Conservation (phyloP, 2,329 filamentous ascomycete genomes). For the Drechslera avenae region DNA sequence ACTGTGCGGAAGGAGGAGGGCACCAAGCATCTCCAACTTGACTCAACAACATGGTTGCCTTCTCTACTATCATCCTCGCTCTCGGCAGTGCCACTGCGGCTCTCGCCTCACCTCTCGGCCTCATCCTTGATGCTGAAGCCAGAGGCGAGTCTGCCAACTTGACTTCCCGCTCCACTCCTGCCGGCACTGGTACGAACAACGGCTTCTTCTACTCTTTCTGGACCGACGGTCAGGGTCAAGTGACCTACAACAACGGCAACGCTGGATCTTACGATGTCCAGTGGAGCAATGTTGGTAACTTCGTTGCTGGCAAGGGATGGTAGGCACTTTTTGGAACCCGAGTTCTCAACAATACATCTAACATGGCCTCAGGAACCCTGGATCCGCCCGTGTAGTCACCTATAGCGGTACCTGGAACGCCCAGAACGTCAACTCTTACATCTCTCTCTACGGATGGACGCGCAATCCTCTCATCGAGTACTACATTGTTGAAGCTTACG, state of each 20-base stretch:
- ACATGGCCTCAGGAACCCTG: conserved; percentile 49
- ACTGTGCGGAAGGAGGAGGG: neutral
- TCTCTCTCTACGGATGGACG: conserved; percentile 65
- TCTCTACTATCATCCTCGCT: conserved; percentile 37
- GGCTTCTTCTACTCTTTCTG: conserved; percentile 58
- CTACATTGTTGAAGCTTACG: conserved; percentile 62
- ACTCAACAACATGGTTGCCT: conserved; percentile 33
- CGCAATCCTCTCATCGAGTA: conserved; percentile 61
- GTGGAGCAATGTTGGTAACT: conserved; percentile 60
- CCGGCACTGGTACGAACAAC: conserved; percentile 37
- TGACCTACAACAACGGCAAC: conserved; percentile 60
- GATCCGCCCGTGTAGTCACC: conserved; percentile 54
- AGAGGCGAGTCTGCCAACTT: conserved; percentile 17
- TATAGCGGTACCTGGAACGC: conserved; percentile 55
- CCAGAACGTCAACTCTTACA: conserved; percentile 58
- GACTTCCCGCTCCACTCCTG: conserved; percentile 24
- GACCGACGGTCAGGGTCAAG: conserved; percentile 58
- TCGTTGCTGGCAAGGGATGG: conserved; percentile 64
- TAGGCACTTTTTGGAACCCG: neutral
- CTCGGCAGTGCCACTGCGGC: conserved; percentile 34
- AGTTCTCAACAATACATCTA: neutral
- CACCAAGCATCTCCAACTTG: conserved; percentile 17
- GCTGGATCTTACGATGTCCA: conserved; percentile 52
- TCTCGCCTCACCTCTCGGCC: conserved; percentile 35
- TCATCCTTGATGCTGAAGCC: conserved; percentile 24